phyloP scores from a whole-genome alignment of 371 early-diverging fungal species.

The Mucor piriformis region DNA sequence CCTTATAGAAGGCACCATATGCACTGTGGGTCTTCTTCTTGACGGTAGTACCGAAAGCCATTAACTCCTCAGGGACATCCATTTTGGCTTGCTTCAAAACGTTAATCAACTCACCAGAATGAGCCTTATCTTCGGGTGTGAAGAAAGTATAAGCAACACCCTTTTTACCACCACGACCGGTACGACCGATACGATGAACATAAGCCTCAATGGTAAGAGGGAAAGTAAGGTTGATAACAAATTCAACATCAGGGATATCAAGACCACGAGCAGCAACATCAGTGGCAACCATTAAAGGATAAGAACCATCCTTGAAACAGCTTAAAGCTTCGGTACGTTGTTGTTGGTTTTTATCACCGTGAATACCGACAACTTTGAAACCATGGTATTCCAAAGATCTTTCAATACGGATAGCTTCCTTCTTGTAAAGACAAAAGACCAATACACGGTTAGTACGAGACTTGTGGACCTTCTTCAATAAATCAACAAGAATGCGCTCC shows the following conservation, averaged over 20 bases:
- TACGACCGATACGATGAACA: slow-evolving; percentile 95
- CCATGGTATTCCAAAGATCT: slow-evolving; percentile 69
- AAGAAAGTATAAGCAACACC: slow-evolving; percentile 96
- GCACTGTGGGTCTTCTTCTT: slow-evolving; percentile 95
- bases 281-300: slow-evolving; percentile 87
- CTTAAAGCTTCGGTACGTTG: slow-evolving; percentile 73
- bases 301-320: slow-evolving; percentile 72
- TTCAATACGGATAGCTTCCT: slow-evolving; percentile 88
- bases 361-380: slow-evolving; percentile 84
- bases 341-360: slow-evolving; percentile 81
- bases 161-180: slow-evolving; percentile 92
- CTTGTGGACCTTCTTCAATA: slow-evolving; percentile 83
- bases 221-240: slow-evolving; percentile 98
- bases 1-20: slow-evolving; percentile 96
- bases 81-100: slow-evolving; percentile 89
- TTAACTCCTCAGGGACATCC: slow-evolving; percentile 82
- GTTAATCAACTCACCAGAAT: slow-evolving; percentile 87
- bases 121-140: slow-evolving; percentile 91
- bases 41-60: slow-evolving; percentile 94
- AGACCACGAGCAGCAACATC: slow-evolving; percentile 97
- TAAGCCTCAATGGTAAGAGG: slow-evolving; percentile 95
- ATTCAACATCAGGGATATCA: slow-evolving; percentile 96
- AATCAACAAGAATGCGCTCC: slow-evolving; percentile 77
- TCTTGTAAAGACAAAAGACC: slow-evolving; percentile 94
- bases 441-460: slow-evolving; percentile 79